Evolutionary conservation across 306 rosid species (phyloP).

Genomic region (Corylus avellana): DNA sequence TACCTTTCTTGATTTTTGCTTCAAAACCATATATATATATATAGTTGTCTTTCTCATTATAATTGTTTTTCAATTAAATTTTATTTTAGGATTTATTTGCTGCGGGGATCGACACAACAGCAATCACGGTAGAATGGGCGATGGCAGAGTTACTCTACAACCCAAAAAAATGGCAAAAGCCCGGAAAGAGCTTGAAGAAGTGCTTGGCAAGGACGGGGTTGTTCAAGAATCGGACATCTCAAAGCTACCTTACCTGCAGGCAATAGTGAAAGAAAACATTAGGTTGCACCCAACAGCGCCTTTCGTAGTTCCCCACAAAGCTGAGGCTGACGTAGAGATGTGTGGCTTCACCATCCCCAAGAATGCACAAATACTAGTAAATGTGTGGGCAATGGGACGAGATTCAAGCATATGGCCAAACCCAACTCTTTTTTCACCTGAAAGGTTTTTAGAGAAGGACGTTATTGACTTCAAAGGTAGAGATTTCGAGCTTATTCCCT

Average conservation of each 20-base stretch:
- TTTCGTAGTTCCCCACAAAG: constrained; percentile 12
- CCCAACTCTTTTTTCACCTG: constrained; percentile 24
- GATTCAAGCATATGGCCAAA: constrained; percentile 17
- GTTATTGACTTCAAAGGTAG: constrained; percentile 6
- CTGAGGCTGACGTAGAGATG: background rate
- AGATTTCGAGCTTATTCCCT: constrained; percentile 25
- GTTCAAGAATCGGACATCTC: constrained; percentile 13
- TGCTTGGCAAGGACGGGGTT: background rate
- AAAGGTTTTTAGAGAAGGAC: constrained; percentile 17
- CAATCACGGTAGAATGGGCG: too few species aligned
- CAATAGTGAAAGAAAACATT: constrained; percentile 31
- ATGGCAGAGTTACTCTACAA: background rate
- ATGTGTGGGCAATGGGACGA: constrained; percentile 25
- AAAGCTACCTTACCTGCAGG: constrained; percentile 3
- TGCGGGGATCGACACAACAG: too few species aligned
- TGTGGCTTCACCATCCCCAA: constrained; percentile 8
- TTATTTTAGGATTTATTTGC: too few species aligned
- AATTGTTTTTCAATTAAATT: too few species aligned
- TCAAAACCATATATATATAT: too few species aligned
- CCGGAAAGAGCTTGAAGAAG: constrained; percentile 9
- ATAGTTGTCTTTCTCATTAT: too few species aligned
- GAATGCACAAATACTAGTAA: constrained; percentile 9
- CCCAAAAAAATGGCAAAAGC: constrained; percentile 1
- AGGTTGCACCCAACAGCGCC: constrained; percentile 34
- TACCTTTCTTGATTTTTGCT: too few species aligned